Evolutionary conservation across 2,329 filamentous ascomycete species (phyloP), one percentile per base, ranked within the genome.

Genomic region (Sporothrix inflata): DNA sequence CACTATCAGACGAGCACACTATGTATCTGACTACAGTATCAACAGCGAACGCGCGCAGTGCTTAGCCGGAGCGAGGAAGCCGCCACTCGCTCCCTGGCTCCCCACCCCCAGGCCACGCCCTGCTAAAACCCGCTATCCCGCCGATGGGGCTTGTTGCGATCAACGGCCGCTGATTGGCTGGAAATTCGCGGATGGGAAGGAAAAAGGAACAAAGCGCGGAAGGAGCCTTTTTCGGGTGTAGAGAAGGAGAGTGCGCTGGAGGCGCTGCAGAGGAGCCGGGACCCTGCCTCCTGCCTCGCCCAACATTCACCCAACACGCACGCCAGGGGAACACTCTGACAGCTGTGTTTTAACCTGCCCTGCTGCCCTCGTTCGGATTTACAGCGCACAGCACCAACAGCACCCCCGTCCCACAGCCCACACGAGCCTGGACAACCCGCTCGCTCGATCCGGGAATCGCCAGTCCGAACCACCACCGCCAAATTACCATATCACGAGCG

Each of bases 1-100:
- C 66, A 40, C 27, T 57, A 24, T 42, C 61, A 21, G 21, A 49
- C 47, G 34, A 60, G 14, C 30, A 49, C 61, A n/a, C 61, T 53
- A 51, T 5, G 47, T 42, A 45, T 63, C 60, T 63, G n/a, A 24
- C 38, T 16, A 3, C 47, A n/a, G n/a, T 49, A 16, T 49, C 47
- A 47, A 19, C 47, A 45, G 60, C 30, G 19, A 21, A 40, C 30
- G 57, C 12, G 57, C 19, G 24, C 55, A 38, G n/a, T 45, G 34
- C 70, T 69, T 68, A 21, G 60, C 60, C 68, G 69, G 72, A 66
- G 40, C 47, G 69, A 67, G 49, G 53, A 66, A 60, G 42, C 69
- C 65, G 57, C 65, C 65, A 42, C 55, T 60, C 55, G 38, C 40
- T 49, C 60, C 60, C 40, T 57, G 11, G 51, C 27, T 67, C 53